These are phyloP conservation scores for Colletotrichum sp. DNA, from an alignment of 2,329 filamentous ascomycete genomes.

Conservation along the genomic window DNA sequence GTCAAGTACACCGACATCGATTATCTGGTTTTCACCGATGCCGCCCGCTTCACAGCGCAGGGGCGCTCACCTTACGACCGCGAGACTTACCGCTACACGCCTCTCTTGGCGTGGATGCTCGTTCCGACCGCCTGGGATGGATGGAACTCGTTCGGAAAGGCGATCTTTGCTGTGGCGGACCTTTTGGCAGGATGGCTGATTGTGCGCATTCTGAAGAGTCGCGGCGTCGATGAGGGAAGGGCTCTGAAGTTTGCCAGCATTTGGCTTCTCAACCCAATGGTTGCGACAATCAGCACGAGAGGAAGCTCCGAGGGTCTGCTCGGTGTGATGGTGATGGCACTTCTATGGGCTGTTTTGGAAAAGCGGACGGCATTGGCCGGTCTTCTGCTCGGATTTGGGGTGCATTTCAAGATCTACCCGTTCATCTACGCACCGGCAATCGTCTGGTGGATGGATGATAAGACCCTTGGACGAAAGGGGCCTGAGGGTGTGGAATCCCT, in stretches of 20 bases:
- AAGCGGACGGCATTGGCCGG: slow-evolving; percentile 71
- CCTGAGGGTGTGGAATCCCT: slow-evolving; percentile 18
- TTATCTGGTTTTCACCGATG: slow-evolving; percentile 98
- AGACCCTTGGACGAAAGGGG: slow-evolving; percentile 38
- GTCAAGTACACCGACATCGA: slow-evolving; percentile 99
- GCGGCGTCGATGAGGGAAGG: slow-evolving; percentile 50
- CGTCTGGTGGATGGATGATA: slow-evolving; percentile 78
- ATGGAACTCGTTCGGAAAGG: slow-evolving; percentile 86
- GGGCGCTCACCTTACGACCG: slow-evolving; percentile 80
- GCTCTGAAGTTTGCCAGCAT: slow-evolving; percentile 82
- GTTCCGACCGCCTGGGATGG: slow-evolving; percentile 72
- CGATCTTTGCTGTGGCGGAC: slow-evolving; percentile 84
- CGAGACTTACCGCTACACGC: slow-evolving; percentile 97
- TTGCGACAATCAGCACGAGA: slow-evolving; percentile 92
- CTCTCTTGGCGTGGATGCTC: slow-evolving; percentile 89
- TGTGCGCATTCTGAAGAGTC: slow-evolving; percentile 43
- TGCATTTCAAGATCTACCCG: slow-evolving; percentile 99
- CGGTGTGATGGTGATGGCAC: slow-evolving; percentile 80
- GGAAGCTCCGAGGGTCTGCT: slow-evolving; percentile 93
- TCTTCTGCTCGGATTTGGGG: slow-evolving; percentile 77
- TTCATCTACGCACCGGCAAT: slow-evolving; percentile 91
- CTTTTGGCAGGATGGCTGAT: slow-evolving; percentile 85
- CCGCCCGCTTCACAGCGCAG: slow-evolving; percentile 75
- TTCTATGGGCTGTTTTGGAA: slow-evolving; percentile 82
- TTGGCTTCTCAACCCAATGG: slow-evolving; percentile 98